Conservation (phyloP, 495 filamentous ascomycete genomes). For the Hypoxylon fuscum region DNA sequence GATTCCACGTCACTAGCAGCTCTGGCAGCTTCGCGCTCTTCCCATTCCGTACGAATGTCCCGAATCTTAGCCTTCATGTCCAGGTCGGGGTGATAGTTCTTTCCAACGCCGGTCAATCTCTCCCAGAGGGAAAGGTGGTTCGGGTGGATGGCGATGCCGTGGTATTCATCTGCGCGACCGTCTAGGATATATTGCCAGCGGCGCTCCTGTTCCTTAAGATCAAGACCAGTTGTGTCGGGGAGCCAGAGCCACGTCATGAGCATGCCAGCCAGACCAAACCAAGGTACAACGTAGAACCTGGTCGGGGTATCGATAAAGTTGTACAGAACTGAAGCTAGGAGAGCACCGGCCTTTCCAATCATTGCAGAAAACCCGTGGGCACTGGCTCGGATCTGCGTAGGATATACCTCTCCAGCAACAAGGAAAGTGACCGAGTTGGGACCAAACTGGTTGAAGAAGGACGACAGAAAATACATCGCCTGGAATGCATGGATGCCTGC, state of each 20-base stretch:
- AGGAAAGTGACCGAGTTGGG: slow-evolving; percentile 93
- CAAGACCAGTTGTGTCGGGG: slow-evolving; percentile 90
- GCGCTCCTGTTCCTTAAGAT: slow-evolving; percentile 93
- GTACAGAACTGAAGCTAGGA: slow-evolving; percentile 83
- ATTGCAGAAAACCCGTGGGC: slow-evolving; percentile 91
- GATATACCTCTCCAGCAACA: slow-evolving; percentile 89
- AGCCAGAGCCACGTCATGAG: slow-evolving; percentile 81
- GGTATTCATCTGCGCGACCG: slow-evolving; percentile 80
- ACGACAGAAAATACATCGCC: slow-evolving; percentile 90
- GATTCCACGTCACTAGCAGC: slow-evolving; percentile 34
- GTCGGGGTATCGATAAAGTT: slow-evolving; percentile 82
- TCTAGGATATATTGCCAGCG: slow-evolving; percentile 82
- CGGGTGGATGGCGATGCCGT: slow-evolving; percentile 86
- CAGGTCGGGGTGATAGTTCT: slow-evolving; percentile 78
- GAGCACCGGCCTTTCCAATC: slow-evolving; percentile 82
- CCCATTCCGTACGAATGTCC: slow-evolving; percentile 70
- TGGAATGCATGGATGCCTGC: slow-evolving; percentile 81
- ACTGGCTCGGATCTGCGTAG: slow-evolving; percentile 86
- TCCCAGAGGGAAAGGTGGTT: slow-evolving; percentile 87
- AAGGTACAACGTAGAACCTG: slow-evolving; percentile 88
- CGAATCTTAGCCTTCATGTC: slow-evolving; percentile 82
- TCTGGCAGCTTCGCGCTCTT: slow-evolving; percentile 35
- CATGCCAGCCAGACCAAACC: slow-evolving; percentile 88
- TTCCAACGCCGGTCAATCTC: slow-evolving; percentile 72
- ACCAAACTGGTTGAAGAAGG: slow-evolving; percentile 97